These are phyloP conservation scores for Botrytis cinerea DNA, from an alignment of 2,329 filamentous ascomycete genomes.

Conservation along the genomic window DNA sequence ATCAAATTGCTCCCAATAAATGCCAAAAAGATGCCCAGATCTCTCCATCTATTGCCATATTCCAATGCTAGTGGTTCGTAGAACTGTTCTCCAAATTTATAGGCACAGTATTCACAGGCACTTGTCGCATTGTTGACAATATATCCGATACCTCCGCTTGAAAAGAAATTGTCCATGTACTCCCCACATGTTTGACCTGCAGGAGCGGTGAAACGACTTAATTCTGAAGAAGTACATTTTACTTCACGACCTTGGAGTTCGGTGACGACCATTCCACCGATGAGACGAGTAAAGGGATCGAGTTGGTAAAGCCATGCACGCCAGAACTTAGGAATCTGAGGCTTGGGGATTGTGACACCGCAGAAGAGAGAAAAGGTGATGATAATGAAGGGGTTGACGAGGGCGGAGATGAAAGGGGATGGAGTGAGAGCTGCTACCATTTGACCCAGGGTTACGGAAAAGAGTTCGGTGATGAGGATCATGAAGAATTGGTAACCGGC, in stretches of 20 bases:
- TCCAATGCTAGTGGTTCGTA: constrained; percentile 66
- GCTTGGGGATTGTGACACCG: constrained; percentile 78
- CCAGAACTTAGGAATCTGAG: constrained; percentile 79
- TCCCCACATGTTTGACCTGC: constrained; percentile 66
- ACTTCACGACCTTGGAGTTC: constrained; percentile 69
- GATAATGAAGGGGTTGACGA: constrained; percentile 80
- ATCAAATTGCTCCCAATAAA: constrained; percentile 79
- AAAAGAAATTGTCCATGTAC: constrained; percentile 75
- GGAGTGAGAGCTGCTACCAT: constrained; percentile 76
- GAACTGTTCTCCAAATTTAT: constrained; percentile 77
- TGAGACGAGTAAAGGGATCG: constrained; percentile 79
- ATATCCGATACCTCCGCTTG: constrained; percentile 69
- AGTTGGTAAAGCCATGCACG: constrained; percentile 79
- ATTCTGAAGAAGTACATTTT: constrained; percentile 59
- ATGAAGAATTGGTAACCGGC: constrained; percentile 89
- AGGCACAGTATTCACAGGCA: constrained; percentile 80
- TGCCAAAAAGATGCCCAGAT: constrained; percentile 74
- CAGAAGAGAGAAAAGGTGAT: constrained; percentile 85
- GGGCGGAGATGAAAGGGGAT: constrained; percentile 73
- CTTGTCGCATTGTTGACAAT: constrained; percentile 65
- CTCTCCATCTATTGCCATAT: constrained; percentile 74
- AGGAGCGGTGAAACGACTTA: constrained; percentile 69
- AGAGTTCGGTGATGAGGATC: constrained; percentile 79
- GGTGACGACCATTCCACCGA: constrained; percentile 77
- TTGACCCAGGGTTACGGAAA: constrained; percentile 79